Evolutionary conservation across 2,329 filamentous ascomycete species (phyloP), one percentile per base, ranked within the genome.

Genomic region (Fusarium burgessii): DNA sequence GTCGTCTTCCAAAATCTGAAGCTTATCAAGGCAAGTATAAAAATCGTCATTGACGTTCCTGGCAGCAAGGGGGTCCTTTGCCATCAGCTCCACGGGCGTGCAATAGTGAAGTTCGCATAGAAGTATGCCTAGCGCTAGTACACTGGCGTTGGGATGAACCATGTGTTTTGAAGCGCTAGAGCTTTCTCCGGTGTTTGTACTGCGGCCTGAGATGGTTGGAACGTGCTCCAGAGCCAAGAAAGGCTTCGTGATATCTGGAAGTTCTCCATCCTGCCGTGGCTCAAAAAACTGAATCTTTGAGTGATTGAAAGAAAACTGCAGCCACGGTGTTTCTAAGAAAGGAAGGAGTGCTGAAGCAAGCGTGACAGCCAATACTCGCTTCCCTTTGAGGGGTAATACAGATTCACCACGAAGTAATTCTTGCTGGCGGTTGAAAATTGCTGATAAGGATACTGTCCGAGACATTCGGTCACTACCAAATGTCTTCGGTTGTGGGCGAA

Each of bases 361-460:
- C 8, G 51, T 55, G 3, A 35, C 11, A 25, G 51, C 51, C 11
- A 55, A 11, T 4, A 43, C 7, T 10, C 51, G 38, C 38, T 55
- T 55, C 0, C 51, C 51, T 10, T 43, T 55, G 11, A 55, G 51
- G 9, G 51, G 40, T 3, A 55, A 29, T 15, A 55, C 51, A 13
- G 51, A 43, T 55, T 55, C 40, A 25, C 51, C 51, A 25, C 40
- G 29, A 12, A 55, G 51, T 3, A 55, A 43, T 55, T 55, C 51
- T 7, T 55, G 7, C 15, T 55, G 51, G 2, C 38, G 51, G 1
- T 43, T 43, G 29, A 55, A 55, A 1, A 55, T 35, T 5, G 51
- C 29, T 1, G 40, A 55, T 8, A 55, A 20, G 10, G 51, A 15
- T 27, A 55, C 17, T 4, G 51, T 43, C 11, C 40, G 40, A 14